phyloP scores from a whole-genome alignment of 805 yeast species.

The Wickerhamomyces chaumierensis region DNA sequence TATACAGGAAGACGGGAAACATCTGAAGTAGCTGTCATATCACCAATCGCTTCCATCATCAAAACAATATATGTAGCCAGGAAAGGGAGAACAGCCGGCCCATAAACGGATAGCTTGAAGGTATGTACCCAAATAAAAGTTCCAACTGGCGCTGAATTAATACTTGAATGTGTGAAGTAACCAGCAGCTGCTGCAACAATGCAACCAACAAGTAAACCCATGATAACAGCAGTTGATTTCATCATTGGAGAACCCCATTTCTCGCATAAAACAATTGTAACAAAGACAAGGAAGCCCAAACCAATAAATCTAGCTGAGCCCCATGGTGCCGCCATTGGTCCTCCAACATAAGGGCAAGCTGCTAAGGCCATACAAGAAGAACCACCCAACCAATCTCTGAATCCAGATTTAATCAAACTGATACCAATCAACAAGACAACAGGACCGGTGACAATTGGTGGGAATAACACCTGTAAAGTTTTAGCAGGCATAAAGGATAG shows the following conservation, averaged over 20 bases:
- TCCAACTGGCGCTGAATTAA: constrained; percentile 69
- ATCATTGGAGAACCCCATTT: constrained; percentile 89
- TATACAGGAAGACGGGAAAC: constrained; percentile 78
- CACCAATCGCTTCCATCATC: constrained; percentile 91
- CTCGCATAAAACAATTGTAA: constrained; percentile 65
- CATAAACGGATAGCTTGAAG: constrained; percentile 64
- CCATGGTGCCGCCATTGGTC: constrained; percentile 56
- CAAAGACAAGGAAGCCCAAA: constrained; percentile 72
- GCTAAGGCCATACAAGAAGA: constrained; percentile 40
- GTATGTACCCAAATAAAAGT: constrained; percentile 86
- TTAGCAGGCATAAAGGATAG: constrained; percentile 73
- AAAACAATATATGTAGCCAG: constrained; percentile 71
- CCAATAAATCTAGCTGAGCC: constrained; percentile 88
- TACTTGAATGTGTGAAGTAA: constrained; percentile 50
- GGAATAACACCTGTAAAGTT: constrained; percentile 62
- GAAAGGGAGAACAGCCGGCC: constrained; percentile 78
- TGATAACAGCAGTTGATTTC: constrained; percentile 86
- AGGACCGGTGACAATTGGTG: constrained; percentile 87
- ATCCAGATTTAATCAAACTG: constrained; percentile 58
- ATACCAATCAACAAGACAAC: constrained; percentile 81
- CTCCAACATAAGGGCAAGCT: constrained; percentile 38
- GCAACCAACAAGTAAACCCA: constrained; percentile 79
- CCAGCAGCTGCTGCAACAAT: constrained; percentile 89
- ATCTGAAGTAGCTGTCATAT: constrained; percentile 86
- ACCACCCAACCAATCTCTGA: constrained; percentile 85